Base-by-base conservation (phyloP, 148 eudicot species). In the Pharnaceum exiguum region DNA sequence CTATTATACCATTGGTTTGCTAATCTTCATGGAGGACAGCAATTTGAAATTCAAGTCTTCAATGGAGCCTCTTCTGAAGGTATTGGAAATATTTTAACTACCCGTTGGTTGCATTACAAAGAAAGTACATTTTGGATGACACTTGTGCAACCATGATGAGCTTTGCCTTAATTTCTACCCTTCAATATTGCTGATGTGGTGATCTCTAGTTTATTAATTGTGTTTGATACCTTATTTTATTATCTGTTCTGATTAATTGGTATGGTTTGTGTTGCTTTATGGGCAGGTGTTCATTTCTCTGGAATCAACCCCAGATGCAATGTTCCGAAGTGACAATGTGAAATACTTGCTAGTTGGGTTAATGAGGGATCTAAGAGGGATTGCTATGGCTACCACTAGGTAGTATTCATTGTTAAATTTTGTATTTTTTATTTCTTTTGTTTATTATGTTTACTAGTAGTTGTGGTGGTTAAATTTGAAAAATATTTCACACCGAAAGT, bases 311-410 rank as follows among this genome's bases (percentile, higher is more conserved):
- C 84, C 91, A 5, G 96, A 85, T 80, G 60, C 86, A 45, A 71
- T 86, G 81, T 88, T 93, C 59, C 86, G 95, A 33, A 76, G 82
- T 36, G 96, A 85, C 40, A 51, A 71, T 63, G 95, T 85, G 38
- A 93, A 93, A 60, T 93, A 77, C 73, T 80, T 87, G 22, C 61
- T 93, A 38, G 78, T 85, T 62, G 99, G 99, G 36, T 69, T 93
- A 56, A 88, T 79, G 96, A 84, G 99, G 68, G 99, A 88, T 76
- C 79, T 93, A 5, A 85, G 99, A 65, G 99, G 99, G 25, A 88
- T 93, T 62, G 77, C 89, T 28, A 88, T 83, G 99, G 99, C 96
- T 28, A 93, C 99, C 39, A 88, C 81, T 64, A 88, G 86, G 99
- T 85, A 63, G 46, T 47, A 44, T 44, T 43, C 11, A 33, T 37